Evolutionary conservation across 176 grass and related monocot genomes (phyloP), one percentile per base, ranked within the genome.

Genomic region (Oryza longistaminata): DNA sequence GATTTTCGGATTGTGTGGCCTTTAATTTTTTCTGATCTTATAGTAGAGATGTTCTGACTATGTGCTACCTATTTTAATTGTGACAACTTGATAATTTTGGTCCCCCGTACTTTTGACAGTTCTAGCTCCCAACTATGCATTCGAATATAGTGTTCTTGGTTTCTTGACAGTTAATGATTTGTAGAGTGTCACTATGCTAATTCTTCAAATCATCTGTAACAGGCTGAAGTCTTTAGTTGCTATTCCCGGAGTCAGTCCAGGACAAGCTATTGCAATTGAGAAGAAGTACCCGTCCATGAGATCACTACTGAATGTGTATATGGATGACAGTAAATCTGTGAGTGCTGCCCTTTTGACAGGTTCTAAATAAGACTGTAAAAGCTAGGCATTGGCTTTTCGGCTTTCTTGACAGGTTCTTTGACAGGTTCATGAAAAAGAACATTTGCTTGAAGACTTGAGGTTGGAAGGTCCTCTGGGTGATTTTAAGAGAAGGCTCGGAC

Each of bases 201-300:
- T 77, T 85, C 1, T 34, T 43, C 17, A 22, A 55, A 44, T 62
- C 16, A 61, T 81, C 13, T 1, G 0, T 79, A 40, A 27, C 85
- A 99, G 93, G 96, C 89, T 99, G 27, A 99, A 96, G 79, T 85
- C 93, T 61, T 85, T 99, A 46, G 83, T 99, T 82, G 89, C 93
- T 6, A 99, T 96, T 77, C 96, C 96, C 0, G 87, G 82, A 58
- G 86, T 99, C 31, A 88, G 88, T 55, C 71, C 91, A 42, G 81
- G 79, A 81, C 42, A 91, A 82, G 96, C 91, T 40, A 22, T 92
- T 12, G 90, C 93, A 4, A 94, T 99, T 22, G 82, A 73, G 79
- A 99, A 99, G 90, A 86, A 96, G 65, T 99, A 92, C 61, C 84
- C 68, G 40, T 92, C 90, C 61, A 96, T 99, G 91, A 92, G 90